phyloP scores from a whole-genome alignment of 202 grass and related monocot genomes.

The Zizania palustris region DNA sequence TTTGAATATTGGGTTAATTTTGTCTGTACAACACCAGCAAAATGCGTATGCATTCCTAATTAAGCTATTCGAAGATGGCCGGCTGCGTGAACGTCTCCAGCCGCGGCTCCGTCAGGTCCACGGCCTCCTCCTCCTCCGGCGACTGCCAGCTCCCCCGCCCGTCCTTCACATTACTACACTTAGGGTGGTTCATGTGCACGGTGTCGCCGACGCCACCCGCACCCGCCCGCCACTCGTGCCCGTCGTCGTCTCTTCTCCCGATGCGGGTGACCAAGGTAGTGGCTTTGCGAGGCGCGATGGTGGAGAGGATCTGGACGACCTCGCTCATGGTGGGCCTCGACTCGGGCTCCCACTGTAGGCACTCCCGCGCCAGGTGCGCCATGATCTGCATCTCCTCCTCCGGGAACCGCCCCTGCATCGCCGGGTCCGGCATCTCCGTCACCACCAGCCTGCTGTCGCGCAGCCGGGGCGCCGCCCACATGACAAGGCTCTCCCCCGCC shows the following conservation, averaged over 20 bases:
- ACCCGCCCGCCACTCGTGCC: too few relatives aligned
- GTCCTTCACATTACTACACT: not conserved
- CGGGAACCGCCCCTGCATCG: conserved; percentile 65
- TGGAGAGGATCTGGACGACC: conserved; percentile 89
- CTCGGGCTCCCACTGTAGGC: conserved; percentile 95
- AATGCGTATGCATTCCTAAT: not conserved
- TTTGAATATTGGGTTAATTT: not conserved
- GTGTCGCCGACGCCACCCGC: not conserved
- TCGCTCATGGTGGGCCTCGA: conserved; percentile 86
- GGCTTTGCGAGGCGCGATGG: conserved; percentile 65
- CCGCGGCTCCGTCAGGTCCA: conserved; percentile 86
- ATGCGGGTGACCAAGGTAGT: conserved; percentile 41
- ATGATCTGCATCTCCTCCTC: conserved; percentile 96
- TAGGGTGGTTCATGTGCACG: not conserved
- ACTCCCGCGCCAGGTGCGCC: conserved; percentile 88
- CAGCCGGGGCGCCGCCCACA: conserved; percentile 84
- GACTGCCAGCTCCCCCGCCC: conserved; percentile 41
- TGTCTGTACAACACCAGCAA: not conserved
- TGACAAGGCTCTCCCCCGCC: conserved; percentile 83
- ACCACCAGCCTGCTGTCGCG: conserved; percentile 70
- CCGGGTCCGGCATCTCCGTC: conserved; percentile 78
- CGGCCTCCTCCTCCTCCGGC: conserved; percentile 43
- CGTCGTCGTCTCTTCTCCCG: conserved; percentile 6
- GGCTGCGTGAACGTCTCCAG: conserved; percentile 72
- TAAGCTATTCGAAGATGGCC: conserved; percentile 24